Conservation (phyloP, 768 basidiomycete genomes). For the Serendipita sp. region DNA sequence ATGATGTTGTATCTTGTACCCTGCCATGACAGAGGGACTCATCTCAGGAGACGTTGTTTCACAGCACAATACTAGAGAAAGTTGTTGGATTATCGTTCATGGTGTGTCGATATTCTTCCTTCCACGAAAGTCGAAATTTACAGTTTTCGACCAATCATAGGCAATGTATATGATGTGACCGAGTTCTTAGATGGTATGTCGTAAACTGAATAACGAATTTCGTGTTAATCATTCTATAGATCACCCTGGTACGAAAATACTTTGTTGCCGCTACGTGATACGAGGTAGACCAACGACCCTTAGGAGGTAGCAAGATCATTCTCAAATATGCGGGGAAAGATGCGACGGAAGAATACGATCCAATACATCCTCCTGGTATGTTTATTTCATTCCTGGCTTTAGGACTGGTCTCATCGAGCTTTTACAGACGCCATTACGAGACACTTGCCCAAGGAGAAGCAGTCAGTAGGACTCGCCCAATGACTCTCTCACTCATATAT, state of each 20-base stretch:
- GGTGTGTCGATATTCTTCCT: constrained; percentile 25
- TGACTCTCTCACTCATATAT: neutral
- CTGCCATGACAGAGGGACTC: constrained; percentile 4
- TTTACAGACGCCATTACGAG: constrained; percentile 12
- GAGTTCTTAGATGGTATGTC: constrained; percentile 36
- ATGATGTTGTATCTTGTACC: neutral
- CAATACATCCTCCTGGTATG: constrained; percentile 50
- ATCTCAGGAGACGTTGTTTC: constrained; percentile 20
- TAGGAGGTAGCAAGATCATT: constrained; percentile 71
- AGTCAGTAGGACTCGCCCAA: constrained; percentile 28
- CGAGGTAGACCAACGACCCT: neutral
- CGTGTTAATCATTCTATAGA: constrained; percentile 22
- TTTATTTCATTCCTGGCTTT: constrained; percentile 18
- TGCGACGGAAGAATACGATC: constrained; percentile 77
- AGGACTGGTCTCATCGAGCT: constrained; percentile 8
- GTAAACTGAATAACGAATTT: constrained; percentile 27
- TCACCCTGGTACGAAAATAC: constrained; percentile 36
- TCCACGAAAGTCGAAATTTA: neutral
- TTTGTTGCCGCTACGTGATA: neutral
- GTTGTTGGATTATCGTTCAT: constrained; percentile 76
- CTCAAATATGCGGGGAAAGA: constrained; percentile 76
- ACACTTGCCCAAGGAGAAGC: constrained; percentile 67
- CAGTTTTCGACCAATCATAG: constrained; percentile 19
- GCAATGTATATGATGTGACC: constrained; percentile 63
- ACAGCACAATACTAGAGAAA: constrained; percentile 32